Evolutionary conservation across 2,329 filamentous ascomycete genomes (phyloP).

Genomic region (Trichoderma atrobrunneum): DNA sequence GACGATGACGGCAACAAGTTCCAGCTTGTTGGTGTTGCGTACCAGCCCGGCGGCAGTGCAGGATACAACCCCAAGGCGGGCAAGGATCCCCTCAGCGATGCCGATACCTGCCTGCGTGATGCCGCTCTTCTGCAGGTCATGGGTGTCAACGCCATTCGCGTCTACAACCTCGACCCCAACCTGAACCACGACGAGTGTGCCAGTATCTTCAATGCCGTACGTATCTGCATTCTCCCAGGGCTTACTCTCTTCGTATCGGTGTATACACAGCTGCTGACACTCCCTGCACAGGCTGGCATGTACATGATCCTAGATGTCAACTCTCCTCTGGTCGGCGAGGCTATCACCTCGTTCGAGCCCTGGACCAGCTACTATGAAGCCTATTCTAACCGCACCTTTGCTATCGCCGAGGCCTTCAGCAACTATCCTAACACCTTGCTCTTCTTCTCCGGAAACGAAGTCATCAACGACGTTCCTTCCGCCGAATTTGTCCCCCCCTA

Average conservation of each 20-base stretch:
- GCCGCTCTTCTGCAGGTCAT: constrained; percentile 63
- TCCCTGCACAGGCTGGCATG: constrained; percentile 52
- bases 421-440: constrained; percentile 64
- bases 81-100: constrained; percentile 59
- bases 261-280: constrained; percentile 3
- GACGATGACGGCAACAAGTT: constrained; percentile 59
- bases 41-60: constrained; percentile 65
- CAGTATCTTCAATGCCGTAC: constrained; percentile 62
- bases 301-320: constrained; percentile 70
- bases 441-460: constrained; percentile 78
- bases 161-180: constrained; percentile 66
- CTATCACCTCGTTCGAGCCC: constrained; percentile 52
- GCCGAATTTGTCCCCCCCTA: constrained; percentile 65
- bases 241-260: neutral
- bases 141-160: constrained; percentile 65
- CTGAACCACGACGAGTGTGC: constrained; percentile 66
- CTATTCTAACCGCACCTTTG: constrained; percentile 66
- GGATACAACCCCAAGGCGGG: constrained; percentile 55
- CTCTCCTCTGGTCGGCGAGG: constrained; percentile 59
- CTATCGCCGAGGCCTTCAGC: constrained; percentile 65
- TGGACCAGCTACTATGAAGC: constrained; percentile 57
- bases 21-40: constrained; percentile 66
- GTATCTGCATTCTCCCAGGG: constrained; percentile 18
- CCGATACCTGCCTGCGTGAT: constrained; percentile 59
- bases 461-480: constrained; percentile 64